Evolutionary conservation across 139 green algal genomes (phyloP).

Genomic region (Penium margaritaceum): DNA sequence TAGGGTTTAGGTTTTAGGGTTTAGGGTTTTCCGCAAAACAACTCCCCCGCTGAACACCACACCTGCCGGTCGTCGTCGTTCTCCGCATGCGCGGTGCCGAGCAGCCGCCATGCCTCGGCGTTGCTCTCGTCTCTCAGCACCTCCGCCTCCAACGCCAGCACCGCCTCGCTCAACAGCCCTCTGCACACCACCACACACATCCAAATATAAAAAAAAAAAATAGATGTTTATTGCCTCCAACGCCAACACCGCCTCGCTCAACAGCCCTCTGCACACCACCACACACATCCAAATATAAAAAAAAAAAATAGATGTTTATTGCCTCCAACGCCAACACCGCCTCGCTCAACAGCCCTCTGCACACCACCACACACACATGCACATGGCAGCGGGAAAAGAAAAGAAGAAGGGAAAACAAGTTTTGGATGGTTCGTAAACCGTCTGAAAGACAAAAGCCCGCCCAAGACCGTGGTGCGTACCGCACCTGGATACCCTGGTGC

Average conservation of each 20-base stretch:
- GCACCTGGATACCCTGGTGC: too few species aligned
- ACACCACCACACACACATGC: not conserved
- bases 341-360: constrained; percentile 75
- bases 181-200: constrained; percentile 25
- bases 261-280: constrained; percentile 58
- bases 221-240: too few species aligned
- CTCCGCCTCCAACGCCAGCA: constrained; percentile 88
- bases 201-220: too few species aligned
- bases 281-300: not conserved
- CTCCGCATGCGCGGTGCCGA: constrained; percentile 91
- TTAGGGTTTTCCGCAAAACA: too few species aligned
- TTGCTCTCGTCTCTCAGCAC: constrained; percentile 67
- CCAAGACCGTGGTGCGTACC: too few species aligned
- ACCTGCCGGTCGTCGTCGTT: constrained; percentile 88
- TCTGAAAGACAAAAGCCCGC: too few species aligned
- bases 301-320: too few species aligned
- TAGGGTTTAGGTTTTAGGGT: too few species aligned
- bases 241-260: constrained; percentile 85
- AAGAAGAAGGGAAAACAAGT: too few species aligned
- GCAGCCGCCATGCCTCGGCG: constrained; percentile 81
- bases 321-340: constrained; percentile 90
- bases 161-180: constrained; percentile 81
- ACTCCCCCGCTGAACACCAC: not conserved
- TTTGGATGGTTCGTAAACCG: too few species aligned
- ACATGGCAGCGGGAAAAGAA: too few species aligned